Conservation (phyloP, 345 rosid genomes). For the Brassica nigra region DNA sequence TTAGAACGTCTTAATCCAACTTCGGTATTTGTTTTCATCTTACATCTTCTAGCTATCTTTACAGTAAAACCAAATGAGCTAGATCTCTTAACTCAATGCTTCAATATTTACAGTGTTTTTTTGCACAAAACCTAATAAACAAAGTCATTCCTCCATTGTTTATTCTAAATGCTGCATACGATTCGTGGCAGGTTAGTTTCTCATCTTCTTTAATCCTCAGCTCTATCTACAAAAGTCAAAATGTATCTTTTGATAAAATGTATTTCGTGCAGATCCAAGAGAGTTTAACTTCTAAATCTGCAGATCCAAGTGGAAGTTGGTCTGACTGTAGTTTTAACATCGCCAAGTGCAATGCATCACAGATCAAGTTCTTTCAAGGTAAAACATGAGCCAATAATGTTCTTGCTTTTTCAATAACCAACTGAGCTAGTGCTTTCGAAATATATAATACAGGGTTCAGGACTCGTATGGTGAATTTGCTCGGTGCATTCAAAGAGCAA, state of each 20-base stretch:
- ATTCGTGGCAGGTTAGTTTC: constrained; percentile 43
- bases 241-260: not conserved
- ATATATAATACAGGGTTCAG: not conserved
- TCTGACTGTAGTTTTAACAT: constrained; percentile 38
- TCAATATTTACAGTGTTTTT: constrained; percentile 38
- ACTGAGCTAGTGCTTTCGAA: not conserved
- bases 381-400: constrained; percentile 7
- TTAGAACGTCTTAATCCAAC: constrained; percentile 39
- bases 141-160: constrained; percentile 38
- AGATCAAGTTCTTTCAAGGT: constrained; percentile 46
- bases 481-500: not conserved
- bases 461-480: not conserved
- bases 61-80: not conserved
- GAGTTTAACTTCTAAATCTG: constrained; percentile 43
- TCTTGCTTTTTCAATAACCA: not conserved
- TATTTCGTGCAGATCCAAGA: constrained; percentile 35
- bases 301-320: constrained; percentile 43
- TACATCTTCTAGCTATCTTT: constrained; percentile 2
- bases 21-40: constrained; percentile 33
- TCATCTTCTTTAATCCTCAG: not conserved
- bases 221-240: not conserved
- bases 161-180: constrained; percentile 43
- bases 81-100: not conserved
- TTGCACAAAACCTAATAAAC: constrained; percentile 38
- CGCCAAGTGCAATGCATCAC: constrained; percentile 27